Base-by-base conservation (phyloP, 352 stramenopile genomes). In the Phytophthora litchii region DNA sequence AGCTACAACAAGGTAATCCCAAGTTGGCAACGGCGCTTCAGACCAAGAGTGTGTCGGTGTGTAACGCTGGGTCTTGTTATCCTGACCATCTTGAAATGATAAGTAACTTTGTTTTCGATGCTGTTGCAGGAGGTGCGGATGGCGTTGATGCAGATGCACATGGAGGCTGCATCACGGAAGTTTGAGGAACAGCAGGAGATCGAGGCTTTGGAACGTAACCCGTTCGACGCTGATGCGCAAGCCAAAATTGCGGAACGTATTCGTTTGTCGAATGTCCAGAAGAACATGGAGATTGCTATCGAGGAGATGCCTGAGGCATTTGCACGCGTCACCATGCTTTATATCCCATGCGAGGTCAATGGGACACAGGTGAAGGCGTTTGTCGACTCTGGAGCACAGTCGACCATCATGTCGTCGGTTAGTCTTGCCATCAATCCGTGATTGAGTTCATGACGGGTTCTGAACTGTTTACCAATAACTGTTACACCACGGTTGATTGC, bases 401-500 rank as follows among this genome's bases (percentile, higher is more conserved):
- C 80, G 16, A 97, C 89, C 13, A 96, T 98, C 71, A 98, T 98
- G 89, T 97, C 88, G 5, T 92, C 83, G 49, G 86, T 94, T 67
- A 43, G 42, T 31, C 44, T 36, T 16, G 16, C 35, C 20, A n/a
- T n/a, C n/a, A n/a, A n/a, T n/a, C n/a, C n/a, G n/a, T n/a, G n/a
- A n/a, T 5, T 20, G 11, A 17, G 9, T 31, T 7, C 3, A 34
- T 9, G 29, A 34, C 29, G 29, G 10, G 29, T 34, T 34, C 29
- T 34, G 29, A 7, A 34, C 29, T 34, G 29, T 34, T 2, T 34
- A 34, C 29, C 10, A 5, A 25, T 42, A 54, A 17, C 21, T 40
- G 3, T 23, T 7, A 27, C 23, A 5, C 5, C 23, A 5, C 8
- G 29, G n/a, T 38, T 60, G 23, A 8, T 7, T 51, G 27, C 44